Percentiles rank a stretch among this genome's conserved stretches.
These are phyloP conservation scores for Sphaerobolus stellatus DNA, from an alignment of 1,284 basidiomycete species.

Conservation along the genomic window DNA sequence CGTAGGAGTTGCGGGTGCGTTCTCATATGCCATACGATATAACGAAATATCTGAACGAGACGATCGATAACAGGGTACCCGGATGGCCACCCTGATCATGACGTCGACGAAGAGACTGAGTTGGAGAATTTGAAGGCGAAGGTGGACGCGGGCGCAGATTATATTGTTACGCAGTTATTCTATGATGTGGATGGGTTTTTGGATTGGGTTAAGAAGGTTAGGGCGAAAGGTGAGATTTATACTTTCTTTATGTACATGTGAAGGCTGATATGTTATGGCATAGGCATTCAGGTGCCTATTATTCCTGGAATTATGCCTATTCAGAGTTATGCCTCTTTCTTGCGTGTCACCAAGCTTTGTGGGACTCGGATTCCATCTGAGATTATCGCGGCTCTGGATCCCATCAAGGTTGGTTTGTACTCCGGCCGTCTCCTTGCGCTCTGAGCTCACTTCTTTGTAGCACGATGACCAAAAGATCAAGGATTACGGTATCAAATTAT, in stretches of 20 bases:
- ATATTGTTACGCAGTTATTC: slow-evolving; percentile 96
- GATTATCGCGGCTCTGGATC: slow-evolving; percentile 70
- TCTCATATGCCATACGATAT: too few relatives aligned
- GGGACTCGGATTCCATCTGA: slow-evolving; percentile 75
- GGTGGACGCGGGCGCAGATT: slow-evolving; percentile 93
- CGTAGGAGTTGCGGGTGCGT: slow-evolving; percentile 82
- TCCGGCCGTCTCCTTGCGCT: slow-evolving; percentile 17
- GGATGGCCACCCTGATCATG: slow-evolving; percentile 82
- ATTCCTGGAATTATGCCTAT: slow-evolving; percentile 98
- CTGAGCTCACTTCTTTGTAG: slow-evolving; percentile 38
- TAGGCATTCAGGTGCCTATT: slow-evolving; percentile 88
- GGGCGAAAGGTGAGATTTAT: slow-evolving; percentile 56
- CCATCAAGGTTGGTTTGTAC: slow-evolving; percentile 65
- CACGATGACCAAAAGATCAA: slow-evolving; percentile 91
- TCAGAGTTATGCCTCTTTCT: slow-evolving; percentile 93
- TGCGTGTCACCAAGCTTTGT: slow-evolving; percentile 87
- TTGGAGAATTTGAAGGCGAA: slow-evolving; percentile 82
- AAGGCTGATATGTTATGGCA: slow-evolving; percentile 14
- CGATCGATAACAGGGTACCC: slow-evolving; percentile 70
- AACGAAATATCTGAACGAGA: too few relatives aligned
- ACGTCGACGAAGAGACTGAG: slow-evolving; percentile 65
- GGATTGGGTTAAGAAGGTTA: slow-evolving; percentile 72
- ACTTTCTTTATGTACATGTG: not conserved
- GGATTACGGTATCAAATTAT: slow-evolving; percentile 80
- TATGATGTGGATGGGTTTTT: slow-evolving; percentile 91